Evolutionary conservation across 139 green algal genomes (phyloP).

Genomic region (Chlamydomonas sp.): DNA sequence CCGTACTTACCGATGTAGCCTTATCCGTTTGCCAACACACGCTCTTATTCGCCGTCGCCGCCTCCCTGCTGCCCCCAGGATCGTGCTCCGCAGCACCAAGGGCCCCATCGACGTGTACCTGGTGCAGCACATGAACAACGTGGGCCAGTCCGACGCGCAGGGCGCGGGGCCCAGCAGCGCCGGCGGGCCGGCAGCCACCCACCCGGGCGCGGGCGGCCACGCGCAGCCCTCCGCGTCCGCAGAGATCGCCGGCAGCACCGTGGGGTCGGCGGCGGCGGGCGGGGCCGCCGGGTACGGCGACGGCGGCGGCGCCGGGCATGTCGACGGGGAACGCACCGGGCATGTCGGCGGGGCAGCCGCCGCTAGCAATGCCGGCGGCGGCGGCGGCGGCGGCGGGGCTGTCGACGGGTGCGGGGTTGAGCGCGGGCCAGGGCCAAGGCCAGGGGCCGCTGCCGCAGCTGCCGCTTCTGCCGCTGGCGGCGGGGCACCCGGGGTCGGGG

Average conservation of each 20-base stretch:
- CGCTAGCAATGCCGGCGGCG: background rate
- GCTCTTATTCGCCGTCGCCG: background rate
- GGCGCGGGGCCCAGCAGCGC: background rate
- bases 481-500: background rate
- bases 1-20: too few relatives aligned
- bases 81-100: conserved; percentile 63
- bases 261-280: background rate
- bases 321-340: background rate
- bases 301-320: background rate
- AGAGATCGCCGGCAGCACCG: conserved; percentile 21
- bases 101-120: conserved; percentile 78
- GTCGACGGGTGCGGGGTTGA: background rate
- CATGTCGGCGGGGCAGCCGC: background rate
- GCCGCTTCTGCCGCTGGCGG: background rate
- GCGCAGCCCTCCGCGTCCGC: conserved; percentile 14
- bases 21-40: background rate
- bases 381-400: background rate
- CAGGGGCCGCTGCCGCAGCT: background rate
- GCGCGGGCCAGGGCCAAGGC: background rate
- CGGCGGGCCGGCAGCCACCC: conserved; percentile 46
- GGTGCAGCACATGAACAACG: conserved; percentile 61
- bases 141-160: conserved; percentile 12
- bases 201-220: background rate
- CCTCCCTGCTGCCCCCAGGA: conserved; percentile 43
- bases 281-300: background rate